Evolutionary conservation across 2,329 filamentous ascomycete species (phyloP), one percentile per base, ranked within the genome.

Genomic region (Calonectria pseudoturangicola): DNA sequence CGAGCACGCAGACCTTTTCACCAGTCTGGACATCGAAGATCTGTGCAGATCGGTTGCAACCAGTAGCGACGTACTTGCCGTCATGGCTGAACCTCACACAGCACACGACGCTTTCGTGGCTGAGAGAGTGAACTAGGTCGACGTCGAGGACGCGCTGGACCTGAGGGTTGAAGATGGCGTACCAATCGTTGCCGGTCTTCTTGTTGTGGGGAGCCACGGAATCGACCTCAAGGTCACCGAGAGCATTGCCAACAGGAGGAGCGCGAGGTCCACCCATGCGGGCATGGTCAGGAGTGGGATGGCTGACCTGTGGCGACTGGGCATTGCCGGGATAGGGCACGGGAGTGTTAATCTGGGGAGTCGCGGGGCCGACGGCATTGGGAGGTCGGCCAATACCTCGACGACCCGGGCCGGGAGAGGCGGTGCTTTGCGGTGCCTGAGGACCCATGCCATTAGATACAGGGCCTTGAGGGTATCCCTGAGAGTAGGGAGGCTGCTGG

Each of bases 31-130:
- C 96, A 77, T 99, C 97, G 84, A 97, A 99, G 80, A 99, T 99
- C 85, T 98, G 96, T n/a, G 97, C 97, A n/a, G 95, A 98, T 75
- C 96, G 90, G 85, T 99, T 99, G 89, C 97, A 98, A 51, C 97
- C 97, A 6, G 97, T 99, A 9, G 97, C 97, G 68, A 99, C 94
- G 79, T 95, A 98, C 82, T 98, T 96, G 78, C 97, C 97, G 81
- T 99, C 97, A 68, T 94, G 92, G 83, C 96, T 98, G 88, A 99
- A 99, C 71, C 97, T 92, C 43, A 99, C 97, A 83, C 97, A 99
- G 89, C 97, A 99, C 1, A 99, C 97, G 4, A 99, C 97, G 80
- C 96, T 98, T 82, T 98, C 95, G 82, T 99, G 97, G 73, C 92
- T 91, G 66, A 99, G 90, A 70, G 95, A 98, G 86, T 98, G 97